phyloP scores from a whole-genome alignment of 441 rosid species.

The Erodium texanum region DNA sequence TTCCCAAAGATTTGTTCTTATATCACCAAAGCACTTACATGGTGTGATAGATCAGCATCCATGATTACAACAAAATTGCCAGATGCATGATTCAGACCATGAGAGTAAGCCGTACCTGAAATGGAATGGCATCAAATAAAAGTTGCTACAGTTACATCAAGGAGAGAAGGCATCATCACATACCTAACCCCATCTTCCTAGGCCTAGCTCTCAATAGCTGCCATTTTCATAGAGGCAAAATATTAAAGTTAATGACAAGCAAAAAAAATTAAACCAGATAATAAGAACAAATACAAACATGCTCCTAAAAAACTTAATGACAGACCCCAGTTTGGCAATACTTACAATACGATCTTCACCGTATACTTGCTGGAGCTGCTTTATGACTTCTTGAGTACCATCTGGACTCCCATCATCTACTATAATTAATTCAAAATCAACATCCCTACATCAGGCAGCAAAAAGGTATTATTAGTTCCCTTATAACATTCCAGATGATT shows the following conservation, averaged over 20 bases:
- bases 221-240: slow-evolving; percentile 22
- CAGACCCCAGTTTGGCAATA: slow-evolving; percentile 6
- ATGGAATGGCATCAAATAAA: slow-evolving; percentile 9
- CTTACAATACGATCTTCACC: slow-evolving; percentile 82
- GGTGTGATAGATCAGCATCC: slow-evolving; percentile 99
- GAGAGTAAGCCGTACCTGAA: slow-evolving; percentile 85
- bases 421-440: slow-evolving; percentile 74
- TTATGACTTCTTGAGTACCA: slow-evolving; percentile 84
- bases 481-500: background rate
- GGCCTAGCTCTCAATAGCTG: slow-evolving; percentile 84
- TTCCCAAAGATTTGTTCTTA: background rate
- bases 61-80: slow-evolving; percentile 89
- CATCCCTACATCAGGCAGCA: slow-evolving; percentile 39
- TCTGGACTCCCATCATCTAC: slow-evolving; percentile 99
- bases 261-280: background rate
- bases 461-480: background rate
- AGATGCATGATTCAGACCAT: slow-evolving; percentile 86
- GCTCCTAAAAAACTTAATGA: background rate
- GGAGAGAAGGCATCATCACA: slow-evolving; percentile 15
- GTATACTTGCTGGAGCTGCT: slow-evolving; percentile 68
- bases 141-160: slow-evolving; percentile 9
- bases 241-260: background rate
- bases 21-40: slow-evolving; percentile 40
- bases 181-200: slow-evolving; percentile 91
- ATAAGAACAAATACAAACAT: background rate